phyloP scores from a whole-genome alignment of 768 basidiomycete genomes.

The Serendipita sp. region DNA sequence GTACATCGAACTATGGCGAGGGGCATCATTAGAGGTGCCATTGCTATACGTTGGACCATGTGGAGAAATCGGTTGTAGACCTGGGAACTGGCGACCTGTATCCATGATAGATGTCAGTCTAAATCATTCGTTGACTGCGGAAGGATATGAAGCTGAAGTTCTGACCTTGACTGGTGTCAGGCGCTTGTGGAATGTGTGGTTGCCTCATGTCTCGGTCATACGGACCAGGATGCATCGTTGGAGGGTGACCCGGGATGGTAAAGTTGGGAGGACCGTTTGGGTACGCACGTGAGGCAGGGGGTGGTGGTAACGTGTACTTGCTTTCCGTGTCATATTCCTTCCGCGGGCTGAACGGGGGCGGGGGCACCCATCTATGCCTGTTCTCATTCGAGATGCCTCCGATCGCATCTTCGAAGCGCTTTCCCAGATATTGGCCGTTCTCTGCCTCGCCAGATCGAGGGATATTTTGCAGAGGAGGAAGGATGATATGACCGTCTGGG shows the following conservation, averaged over 20 bases:
- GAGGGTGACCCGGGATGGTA: not conserved
- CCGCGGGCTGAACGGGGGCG: not conserved
- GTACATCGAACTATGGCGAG: not conserved
- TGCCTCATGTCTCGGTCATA: too few relatives aligned
- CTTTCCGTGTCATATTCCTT: not conserved
- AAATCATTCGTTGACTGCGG: too few relatives aligned
- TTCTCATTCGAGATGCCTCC: not conserved
- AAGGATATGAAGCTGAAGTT: too few relatives aligned
- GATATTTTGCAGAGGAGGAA: slow-evolving; percentile 1
- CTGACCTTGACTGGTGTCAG: not conserved
- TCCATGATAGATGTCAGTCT: not conserved
- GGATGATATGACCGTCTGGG: slow-evolving; percentile 38
- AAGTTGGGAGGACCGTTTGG: not conserved
- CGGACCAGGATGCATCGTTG: not conserved
- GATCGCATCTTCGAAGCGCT: slow-evolving; percentile 5
- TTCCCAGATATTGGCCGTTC: not conserved
- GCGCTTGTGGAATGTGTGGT: not conserved
- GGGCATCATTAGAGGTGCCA: not conserved
- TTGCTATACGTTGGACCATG: not conserved
- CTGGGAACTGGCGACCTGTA: not conserved
- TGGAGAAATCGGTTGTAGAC: too few relatives aligned
- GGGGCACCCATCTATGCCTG: not conserved
- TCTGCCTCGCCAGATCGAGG: not conserved
- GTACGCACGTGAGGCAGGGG: not conserved
- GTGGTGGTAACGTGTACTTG: not conserved